Evolutionary conservation across 805 yeast species (phyloP).

Genomic region (Lipomyces anomalus): DNA sequence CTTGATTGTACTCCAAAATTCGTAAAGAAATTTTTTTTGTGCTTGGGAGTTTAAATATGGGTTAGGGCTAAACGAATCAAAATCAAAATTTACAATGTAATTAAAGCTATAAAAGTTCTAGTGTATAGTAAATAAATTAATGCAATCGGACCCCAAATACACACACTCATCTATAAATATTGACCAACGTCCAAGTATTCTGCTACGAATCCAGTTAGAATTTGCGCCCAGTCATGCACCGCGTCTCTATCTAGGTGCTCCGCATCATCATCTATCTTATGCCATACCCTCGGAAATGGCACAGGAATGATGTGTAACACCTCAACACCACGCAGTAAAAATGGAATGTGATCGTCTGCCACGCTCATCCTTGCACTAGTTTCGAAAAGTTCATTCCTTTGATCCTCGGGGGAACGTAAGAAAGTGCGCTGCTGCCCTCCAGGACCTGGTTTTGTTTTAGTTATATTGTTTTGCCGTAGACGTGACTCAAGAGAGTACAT

Average conservation of each 20-base stretch:
- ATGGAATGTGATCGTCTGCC: conserved; percentile 55
- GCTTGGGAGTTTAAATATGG: no score
- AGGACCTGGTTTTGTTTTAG: conserved; percentile 4
- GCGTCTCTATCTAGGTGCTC: conserved; percentile 37
- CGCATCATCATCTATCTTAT: conserved; percentile 45
- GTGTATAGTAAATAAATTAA: no score
- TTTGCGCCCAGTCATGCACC: conserved; percentile 43
- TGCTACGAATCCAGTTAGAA: conserved; percentile 36
- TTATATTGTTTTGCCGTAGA: conserved; percentile 20
- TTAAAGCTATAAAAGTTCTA: no score
- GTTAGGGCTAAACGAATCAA: no score
- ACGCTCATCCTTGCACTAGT: conserved; percentile 21
- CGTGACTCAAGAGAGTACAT: conserved; percentile 37
- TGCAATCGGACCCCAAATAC: no score
- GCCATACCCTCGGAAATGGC: conserved; percentile 51
- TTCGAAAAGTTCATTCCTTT: background rate
- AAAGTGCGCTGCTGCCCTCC: background rate
- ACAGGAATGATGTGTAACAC: conserved; percentile 50
- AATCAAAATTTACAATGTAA: no score
- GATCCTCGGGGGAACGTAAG: conserved; percentile 3
- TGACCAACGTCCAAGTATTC: conserved; percentile 21
- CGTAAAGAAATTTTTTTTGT: no score
- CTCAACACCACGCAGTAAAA: conserved; percentile 42
- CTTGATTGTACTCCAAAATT: no score
- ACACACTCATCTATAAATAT: no score